A percentile compares a stretch with the other conserved stretches of the same genome.
phyloP scores from a whole-genome alignment of 176 grass and related monocot species.

The bread wheat (Triticum aestivum) region DNA sequence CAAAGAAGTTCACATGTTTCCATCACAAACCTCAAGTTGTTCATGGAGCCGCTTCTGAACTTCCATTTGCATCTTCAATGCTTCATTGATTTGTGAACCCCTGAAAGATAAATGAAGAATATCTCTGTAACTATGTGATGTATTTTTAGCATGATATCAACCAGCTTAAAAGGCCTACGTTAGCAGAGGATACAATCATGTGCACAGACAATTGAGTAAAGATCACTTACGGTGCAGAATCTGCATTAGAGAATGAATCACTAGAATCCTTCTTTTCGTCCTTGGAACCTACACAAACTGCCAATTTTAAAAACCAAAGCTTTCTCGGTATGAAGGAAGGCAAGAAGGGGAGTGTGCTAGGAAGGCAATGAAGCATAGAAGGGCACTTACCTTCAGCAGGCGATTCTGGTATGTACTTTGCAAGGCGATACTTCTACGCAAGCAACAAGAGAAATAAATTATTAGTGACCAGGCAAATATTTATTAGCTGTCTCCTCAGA shows the following conservation, averaged over 20 bases:
- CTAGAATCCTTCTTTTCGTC: conserved; percentile 85
- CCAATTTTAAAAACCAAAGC: conserved; percentile 17
- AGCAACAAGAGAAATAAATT: conserved; percentile 22
- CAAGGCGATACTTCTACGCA: conserved; percentile 90
- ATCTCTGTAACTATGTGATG: conserved; percentile 10
- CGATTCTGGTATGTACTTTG: conserved; percentile 94
- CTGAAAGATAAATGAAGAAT: conserved; percentile 50
- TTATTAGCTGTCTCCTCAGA: conserved; percentile 9
- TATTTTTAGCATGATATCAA: neutral
- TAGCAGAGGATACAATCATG: neutral
- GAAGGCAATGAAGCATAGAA: conserved; percentile 34
- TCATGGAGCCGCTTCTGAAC: conserved; percentile 96
- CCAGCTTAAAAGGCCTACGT: neutral
- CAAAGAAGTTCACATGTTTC: neutral
- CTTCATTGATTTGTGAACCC: conserved; percentile 76
- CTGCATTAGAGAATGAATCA: conserved; percentile 62
- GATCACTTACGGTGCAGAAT: conserved; percentile 79
- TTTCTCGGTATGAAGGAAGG: neutral
- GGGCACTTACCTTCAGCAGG: conserved; percentile 71
- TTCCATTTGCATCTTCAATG: conserved; percentile 97
- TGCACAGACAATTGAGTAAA: neutral
- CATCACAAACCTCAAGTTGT: conserved; percentile 79
- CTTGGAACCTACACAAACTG: conserved; percentile 66
- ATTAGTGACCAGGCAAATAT: conserved; percentile 26
- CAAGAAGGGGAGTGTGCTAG: neutral